Evolutionary conservation across 2,329 filamentous ascomycete species (phyloP), one percentile per base, ranked within the genome.

Genomic region (Phaeosphaeriaceae sp.): DNA sequence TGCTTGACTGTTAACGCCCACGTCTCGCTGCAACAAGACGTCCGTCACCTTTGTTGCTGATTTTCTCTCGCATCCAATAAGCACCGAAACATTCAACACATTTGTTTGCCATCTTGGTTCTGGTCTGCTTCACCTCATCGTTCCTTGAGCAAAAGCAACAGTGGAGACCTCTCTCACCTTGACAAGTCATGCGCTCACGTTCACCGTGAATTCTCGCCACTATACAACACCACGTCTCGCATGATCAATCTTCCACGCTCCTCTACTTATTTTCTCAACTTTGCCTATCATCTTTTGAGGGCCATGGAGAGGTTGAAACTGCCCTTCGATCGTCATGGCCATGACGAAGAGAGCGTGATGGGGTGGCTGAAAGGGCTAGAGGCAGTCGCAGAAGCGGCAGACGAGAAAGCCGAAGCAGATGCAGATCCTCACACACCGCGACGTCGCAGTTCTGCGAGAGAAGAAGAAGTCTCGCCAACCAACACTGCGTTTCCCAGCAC

Each of bases 381-480:
- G 5, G 45, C 54, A 11, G 20, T 21, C 17, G 22, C 17, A 20
- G 40, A 20, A 13, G n/a, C n/a, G 3, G 22, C 36, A 1, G 49
- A 36, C 17, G 24, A 20, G 7, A 13, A 24, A 2, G 19, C 24
- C 1, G 46, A 36, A 7, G 24, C 7, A 5, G 47, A 33, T 2
- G 11, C 9, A 7, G 11, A 48, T 7, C 45, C 13, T 1, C 10
- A 21, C 22, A 58, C 60, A 21, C 56, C 60, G 4, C 27, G 40
- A 7, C 51, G 45, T 10, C 21, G 25, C 17, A 10, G 7, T 3
- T 5, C 2, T 7, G 3, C 24, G 17, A 11, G 13, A 21, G 17
- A 54, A 7, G 54, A 63, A 1, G 57, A 65, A 3, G 11, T 60
- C 2, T 74, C 70, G 22, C 71, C 70, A 1, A 73, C 70, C 1